Evolutionary conservation across 1,284 basidiomycete species (phyloP).

Genomic region (Cerrena zonata): DNA sequence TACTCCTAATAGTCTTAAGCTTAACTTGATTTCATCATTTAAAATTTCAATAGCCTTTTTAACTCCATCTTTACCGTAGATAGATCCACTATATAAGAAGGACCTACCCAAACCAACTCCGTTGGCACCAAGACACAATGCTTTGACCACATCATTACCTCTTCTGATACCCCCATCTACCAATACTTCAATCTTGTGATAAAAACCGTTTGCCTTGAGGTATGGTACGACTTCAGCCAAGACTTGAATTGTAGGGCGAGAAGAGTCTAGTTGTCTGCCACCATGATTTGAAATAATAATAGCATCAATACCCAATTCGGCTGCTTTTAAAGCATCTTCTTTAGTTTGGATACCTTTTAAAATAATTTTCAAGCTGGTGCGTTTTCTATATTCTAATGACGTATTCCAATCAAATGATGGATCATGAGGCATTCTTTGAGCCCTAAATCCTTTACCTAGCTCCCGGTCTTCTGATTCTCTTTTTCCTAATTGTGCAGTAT

Average conservation of each 20-base stretch:
- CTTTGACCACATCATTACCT: constrained; percentile 87
- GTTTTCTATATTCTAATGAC: too few species aligned
- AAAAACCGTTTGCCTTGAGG: constrained; percentile 53
- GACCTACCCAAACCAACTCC: constrained; percentile 73
- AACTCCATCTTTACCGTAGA: too few species aligned
- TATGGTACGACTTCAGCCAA: constrained; percentile 81
- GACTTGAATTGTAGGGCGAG: constrained; percentile 85
- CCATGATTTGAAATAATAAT: constrained; percentile 90
- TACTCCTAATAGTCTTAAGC: too few species aligned
- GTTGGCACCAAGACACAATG: constrained; percentile 84
- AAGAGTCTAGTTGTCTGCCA: constrained; percentile 86
- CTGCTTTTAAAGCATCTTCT: constrained; percentile 84
- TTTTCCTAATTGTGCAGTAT: too few species aligned
- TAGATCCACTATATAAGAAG: too few species aligned
- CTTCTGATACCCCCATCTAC: constrained; percentile 89
- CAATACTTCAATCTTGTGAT: constrained; percentile 82
- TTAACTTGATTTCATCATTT: too few species aligned
- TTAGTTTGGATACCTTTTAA: constrained; percentile 86
- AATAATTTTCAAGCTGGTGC: too few species aligned
- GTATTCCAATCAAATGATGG: too few species aligned
- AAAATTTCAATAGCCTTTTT: too few species aligned
- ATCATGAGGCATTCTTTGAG: too few species aligned
- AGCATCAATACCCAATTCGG: constrained; percentile 75
- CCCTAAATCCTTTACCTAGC: too few species aligned
- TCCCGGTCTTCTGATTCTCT: too few species aligned